Base-by-base conservation (phyloP, 169 alveolate genomes). In the Eimeria falciformis region DNA sequence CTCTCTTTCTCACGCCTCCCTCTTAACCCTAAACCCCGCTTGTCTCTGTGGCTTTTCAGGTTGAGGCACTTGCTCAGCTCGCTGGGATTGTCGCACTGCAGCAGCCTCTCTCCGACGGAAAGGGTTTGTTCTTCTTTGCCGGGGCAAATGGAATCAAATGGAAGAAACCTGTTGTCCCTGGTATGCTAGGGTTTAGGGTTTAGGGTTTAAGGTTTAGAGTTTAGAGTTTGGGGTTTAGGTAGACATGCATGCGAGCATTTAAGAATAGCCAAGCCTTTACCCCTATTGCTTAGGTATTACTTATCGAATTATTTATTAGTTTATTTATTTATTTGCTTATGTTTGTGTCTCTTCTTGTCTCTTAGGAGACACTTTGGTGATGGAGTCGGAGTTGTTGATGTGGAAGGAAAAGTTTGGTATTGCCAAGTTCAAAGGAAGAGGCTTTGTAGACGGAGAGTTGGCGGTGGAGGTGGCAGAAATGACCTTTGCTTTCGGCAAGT, bases 1-100 rank as follows among this genome's bases (percentile, higher is more conserved):
- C n/a, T n/a, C n/a, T n/a, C n/a, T n/a, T n/a, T n/a, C n/a, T 50
- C 62, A 1, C 0, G 11, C 18, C 11, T 1, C 18, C 18, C 62
- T 50, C 18, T 50, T 50, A 50, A 50, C 18, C 18, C 62, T 50
- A 0, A 12, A 50, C 1, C 1, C 18, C 18, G 11, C 62, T 1
- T 21, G 4, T 0, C 18, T 50, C 18, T 1, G 12, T 62, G 73
- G 11, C 11, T 29, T 12, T 62, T 7, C 96, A 95, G 91, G 79
- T 95, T 6, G 96, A 95, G 75, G 96, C 96, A 2, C 88, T 95
- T 40, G 96, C 96, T 4, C 96, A 95, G 65, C 92, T 95, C 68
- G 96, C 94, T 7, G 96, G 96, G 6, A 84, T 95, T 37, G 89
- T 95, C 77, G 93, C 95, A 2, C 93, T 95, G 88, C 93, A 87